These are phyloP conservation scores for Mimosa bimucronata DNA, from an alignment of 306 rosid species.

Conservation along the genomic window DNA sequence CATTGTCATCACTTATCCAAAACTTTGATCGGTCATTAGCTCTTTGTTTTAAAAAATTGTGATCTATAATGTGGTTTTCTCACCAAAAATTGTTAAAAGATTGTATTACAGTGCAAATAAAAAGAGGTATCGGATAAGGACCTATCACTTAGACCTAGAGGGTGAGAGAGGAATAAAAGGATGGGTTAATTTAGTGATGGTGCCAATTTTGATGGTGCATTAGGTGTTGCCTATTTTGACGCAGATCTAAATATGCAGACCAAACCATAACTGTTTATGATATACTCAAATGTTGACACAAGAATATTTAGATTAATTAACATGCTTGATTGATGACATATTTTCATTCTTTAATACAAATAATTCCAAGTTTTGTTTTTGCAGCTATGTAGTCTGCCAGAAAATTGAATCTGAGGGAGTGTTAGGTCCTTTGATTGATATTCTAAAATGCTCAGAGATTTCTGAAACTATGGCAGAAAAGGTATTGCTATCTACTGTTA, in stretches of 20 bases:
- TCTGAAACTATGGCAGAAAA: conserved; percentile 56
- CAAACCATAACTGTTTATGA: background rate
- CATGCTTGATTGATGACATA: background rate
- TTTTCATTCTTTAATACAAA: conserved; percentile 9
- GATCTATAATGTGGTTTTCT: conserved; percentile 9
- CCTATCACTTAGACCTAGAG: background rate
- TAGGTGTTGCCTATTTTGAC: background rate
- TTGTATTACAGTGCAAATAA: background rate
- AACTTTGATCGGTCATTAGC: background rate
- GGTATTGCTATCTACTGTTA: conserved; percentile 50
- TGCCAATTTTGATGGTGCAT: too few species aligned
- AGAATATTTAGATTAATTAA: background rate
- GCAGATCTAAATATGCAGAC: background rate
- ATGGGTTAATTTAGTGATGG: conserved; percentile 6
- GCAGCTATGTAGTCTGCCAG: conserved; percentile 76
- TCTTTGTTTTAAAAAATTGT: conserved; percentile 10
- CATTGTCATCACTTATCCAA: background rate
- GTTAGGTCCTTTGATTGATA: conserved; percentile 58
- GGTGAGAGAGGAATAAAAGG: background rate
- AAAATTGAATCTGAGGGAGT: conserved; percentile 74
- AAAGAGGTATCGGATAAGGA: conserved; percentile 9
- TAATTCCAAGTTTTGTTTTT: conserved; percentile 35
- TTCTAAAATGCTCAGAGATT: conserved; percentile 53
- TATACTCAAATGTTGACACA: background rate
- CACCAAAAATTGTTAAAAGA: background rate